phyloP scores from a whole-genome alignment of 148 eudicot genomes.

The Spergularia marina region DNA sequence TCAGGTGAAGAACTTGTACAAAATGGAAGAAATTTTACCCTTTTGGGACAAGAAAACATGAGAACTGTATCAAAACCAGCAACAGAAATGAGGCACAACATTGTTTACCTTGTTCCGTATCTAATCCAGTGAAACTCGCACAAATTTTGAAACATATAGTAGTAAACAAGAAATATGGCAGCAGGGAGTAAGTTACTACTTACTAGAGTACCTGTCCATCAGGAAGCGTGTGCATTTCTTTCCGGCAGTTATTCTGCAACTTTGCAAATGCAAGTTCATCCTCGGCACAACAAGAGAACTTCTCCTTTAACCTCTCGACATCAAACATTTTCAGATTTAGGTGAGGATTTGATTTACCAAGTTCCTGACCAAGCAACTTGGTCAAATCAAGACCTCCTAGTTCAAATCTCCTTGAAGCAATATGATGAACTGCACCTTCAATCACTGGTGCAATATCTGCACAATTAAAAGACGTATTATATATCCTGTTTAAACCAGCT shows the following conservation, averaged over 20 bases:
- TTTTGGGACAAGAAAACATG: background rate
- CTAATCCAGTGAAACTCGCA: background rate
- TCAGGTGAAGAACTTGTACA: background rate
- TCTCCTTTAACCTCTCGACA: constrained; percentile 70
- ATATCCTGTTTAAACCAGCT: background rate
- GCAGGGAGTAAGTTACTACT: background rate
- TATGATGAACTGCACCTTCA: constrained; percentile 93
- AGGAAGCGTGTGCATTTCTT: constrained; percentile 75
- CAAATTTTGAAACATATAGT: constrained; percentile 5
- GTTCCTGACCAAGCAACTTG: constrained; percentile 59
- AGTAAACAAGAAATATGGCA: background rate
- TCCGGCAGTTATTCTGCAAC: constrained; percentile 40
- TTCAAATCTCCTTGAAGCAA: constrained; percentile 79
- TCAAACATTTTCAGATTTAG: constrained; percentile 52
- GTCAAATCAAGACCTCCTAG: constrained; percentile 86
- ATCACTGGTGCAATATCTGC: constrained; percentile 91
- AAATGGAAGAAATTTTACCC: too few species aligned
- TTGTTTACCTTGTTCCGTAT: background rate
- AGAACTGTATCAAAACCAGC: background rate
- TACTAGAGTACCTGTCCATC: constrained; percentile 70
- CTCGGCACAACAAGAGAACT: constrained; percentile 72
- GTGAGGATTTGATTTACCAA: constrained; percentile 60
- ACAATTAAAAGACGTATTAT: background rate
- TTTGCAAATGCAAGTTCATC: constrained; percentile 71
- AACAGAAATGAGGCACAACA: background rate